Conservation (phyloP, 805 yeast species). For the Wickerhamiella nectarea region DNA sequence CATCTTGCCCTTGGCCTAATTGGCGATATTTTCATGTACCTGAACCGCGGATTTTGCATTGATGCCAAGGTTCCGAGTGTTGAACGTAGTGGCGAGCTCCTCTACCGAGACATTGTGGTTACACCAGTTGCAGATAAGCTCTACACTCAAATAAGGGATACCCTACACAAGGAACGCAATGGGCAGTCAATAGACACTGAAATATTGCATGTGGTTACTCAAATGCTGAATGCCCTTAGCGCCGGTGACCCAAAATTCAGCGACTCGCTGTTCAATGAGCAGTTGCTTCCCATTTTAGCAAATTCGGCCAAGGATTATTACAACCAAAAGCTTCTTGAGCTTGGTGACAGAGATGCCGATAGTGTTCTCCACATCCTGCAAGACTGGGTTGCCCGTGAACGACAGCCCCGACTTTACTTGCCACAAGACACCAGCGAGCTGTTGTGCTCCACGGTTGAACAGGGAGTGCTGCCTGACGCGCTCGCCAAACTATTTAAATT, state of each 20-base stretch:
- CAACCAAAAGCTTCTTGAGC: neutral
- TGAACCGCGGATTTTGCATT: constrained; percentile 16
- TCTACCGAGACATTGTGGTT: constrained; percentile 15
- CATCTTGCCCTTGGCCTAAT: constrained; percentile 12
- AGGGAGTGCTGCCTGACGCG: constrained; percentile 8
- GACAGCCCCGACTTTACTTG: constrained; percentile 10
- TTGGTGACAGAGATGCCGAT: neutral
- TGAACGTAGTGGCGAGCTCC: constrained; percentile 13
- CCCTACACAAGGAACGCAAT: constrained; percentile 12
- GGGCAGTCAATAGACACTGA: constrained; percentile 12
- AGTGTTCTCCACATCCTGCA: constrained; percentile 1
- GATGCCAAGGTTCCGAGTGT: constrained; percentile 12
- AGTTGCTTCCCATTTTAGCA: constrained; percentile 10
- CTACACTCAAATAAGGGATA: constrained; percentile 6
- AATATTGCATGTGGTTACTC: constrained; percentile 7
- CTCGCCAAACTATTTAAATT: constrained; percentile 9
- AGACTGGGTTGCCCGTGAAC: constrained; percentile 13
- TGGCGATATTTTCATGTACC: constrained; percentile 19
- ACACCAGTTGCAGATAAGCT: constrained; percentile 1
- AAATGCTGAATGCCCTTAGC: constrained; percentile 14
- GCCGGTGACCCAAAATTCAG: constrained; percentile 11
- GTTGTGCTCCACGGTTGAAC: constrained; percentile 8
- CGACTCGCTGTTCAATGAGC: constrained; percentile 13
- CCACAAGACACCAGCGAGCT: constrained; percentile 12
- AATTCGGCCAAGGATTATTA: constrained; percentile 8